Conservation (phyloP, 495 filamentous ascomycete genomes). For the Neurospora pannonica region DNA sequence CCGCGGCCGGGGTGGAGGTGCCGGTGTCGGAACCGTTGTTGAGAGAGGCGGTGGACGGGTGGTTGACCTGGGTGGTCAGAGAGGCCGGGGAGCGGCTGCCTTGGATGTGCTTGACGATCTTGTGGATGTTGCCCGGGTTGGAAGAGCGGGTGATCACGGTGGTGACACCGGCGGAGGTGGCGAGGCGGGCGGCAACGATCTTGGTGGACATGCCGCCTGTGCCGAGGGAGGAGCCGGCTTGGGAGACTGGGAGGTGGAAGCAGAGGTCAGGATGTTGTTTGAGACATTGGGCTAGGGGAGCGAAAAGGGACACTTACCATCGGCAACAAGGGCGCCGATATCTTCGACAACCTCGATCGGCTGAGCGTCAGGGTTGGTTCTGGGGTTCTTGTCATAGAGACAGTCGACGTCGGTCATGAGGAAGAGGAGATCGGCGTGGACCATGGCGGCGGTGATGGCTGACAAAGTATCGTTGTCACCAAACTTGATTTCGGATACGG, state of each 20-base stretch:
- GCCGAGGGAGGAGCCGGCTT: conserved; percentile 76
- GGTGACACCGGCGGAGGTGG: conserved; percentile 89
- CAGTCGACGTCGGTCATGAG: conserved; percentile 99
- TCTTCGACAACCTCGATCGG: conserved; percentile 91
- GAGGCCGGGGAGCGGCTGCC: conserved; percentile 30
- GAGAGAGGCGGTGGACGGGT: conserved; percentile 1
- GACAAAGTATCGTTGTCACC: conserved; percentile 97
- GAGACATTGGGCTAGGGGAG: neutral
- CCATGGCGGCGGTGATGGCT: conserved; percentile 94
- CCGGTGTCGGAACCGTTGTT: neutral
- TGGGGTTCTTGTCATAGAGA: conserved; percentile 89
- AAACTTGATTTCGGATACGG: conserved; percentile 98
- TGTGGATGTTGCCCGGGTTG: conserved; percentile 81
- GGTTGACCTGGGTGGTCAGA: conserved; percentile 14
- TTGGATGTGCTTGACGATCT: conserved; percentile 78
- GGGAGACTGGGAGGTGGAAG: conserved; percentile 51
- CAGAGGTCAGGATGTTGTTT: neutral
- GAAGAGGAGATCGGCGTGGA: conserved; percentile 93
- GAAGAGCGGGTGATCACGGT: conserved; percentile 90
- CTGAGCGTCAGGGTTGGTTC: conserved; percentile 71
- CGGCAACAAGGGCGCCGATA: conserved; percentile 73
- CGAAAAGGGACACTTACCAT: conserved; percentile 38
- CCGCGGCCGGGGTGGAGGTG: conserved; percentile 2
- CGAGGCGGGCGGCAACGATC: conserved; percentile 87
- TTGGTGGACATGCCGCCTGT: conserved; percentile 99